A percentile compares a stretch with the other conserved stretches of the same genome.
Conservation (phyloP, 768 basidiomycete genomes). For the Tricholoma bakamatsutake region DNA sequence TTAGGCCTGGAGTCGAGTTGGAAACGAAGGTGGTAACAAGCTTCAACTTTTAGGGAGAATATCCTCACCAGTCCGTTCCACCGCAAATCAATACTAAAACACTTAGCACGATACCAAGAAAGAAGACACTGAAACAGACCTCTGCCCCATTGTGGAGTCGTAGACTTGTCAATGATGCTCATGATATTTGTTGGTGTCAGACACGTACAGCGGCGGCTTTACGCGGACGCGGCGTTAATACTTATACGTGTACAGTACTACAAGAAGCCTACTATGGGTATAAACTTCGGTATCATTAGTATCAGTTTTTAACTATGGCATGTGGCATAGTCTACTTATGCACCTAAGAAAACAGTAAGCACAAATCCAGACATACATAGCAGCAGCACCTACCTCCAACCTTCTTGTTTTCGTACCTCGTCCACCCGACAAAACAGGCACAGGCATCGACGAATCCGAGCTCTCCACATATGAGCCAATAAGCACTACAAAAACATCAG, state of each 20-base stretch:
- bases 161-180: slow-evolving; percentile 5
- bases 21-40: neutral
- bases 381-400: neutral
- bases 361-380: no score
- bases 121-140: slow-evolving; percentile 2
- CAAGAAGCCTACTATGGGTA: neutral
- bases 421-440: neutral
- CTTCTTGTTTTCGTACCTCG: neutral
- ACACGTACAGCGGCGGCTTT: neutral
- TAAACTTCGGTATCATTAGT: neutral
- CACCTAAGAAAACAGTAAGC: no score
- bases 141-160: slow-evolving; percentile 10
- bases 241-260: neutral
- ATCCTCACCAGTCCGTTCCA: slow-evolving; percentile 78
- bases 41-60: neutral
- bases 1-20: slow-evolving; percentile 47
- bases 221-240: neutral
- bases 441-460: neutral
- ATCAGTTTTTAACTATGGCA: neutral
- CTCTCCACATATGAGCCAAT: slow-evolving; percentile 8
- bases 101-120: neutral
- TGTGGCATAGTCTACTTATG: no score
- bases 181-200: slow-evolving; percentile 12
- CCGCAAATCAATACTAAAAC: slow-evolving; percentile 73
- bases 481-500: slow-evolving; percentile 8